Evolutionary conservation across 2,329 filamentous ascomycete genomes (phyloP).

Genomic region (Scortechinia acanthostroma): DNA sequence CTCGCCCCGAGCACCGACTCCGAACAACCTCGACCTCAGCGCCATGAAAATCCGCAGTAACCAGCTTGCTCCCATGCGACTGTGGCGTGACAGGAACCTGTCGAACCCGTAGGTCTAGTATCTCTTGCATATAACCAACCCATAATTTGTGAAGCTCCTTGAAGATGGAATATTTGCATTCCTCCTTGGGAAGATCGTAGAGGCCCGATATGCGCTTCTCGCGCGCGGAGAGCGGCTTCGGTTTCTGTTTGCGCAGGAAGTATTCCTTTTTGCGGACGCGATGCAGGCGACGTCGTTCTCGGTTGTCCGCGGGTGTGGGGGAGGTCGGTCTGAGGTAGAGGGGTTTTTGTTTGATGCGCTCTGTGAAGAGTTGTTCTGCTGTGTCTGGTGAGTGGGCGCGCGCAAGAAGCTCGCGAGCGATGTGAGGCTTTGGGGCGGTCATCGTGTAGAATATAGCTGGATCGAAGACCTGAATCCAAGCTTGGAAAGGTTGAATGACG

Average conservation of each 20-base stretch:
- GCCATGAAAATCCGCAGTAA: conserved; percentile 57
- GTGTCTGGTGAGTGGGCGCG: conserved; percentile 49
- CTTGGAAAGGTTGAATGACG: too few relatives aligned
- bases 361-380: conserved; percentile 43
- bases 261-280: conserved; percentile 33
- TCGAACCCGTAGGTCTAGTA: conserved; percentile 36
- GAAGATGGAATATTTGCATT: conserved; percentile 50
- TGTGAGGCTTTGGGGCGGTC: conserved; percentile 1
- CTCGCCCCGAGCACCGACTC: conserved; percentile 46
- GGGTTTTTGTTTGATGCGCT: conserved; percentile 50
- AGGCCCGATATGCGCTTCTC: conserved; percentile 48
- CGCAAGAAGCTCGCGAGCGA: conserved; percentile 38
- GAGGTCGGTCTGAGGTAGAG: conserved; percentile 50
- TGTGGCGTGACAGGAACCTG: conserved; percentile 26
- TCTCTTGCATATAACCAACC: conserved; percentile 52
- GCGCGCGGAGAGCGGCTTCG: conserved; percentile 48
- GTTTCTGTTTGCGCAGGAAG: conserved; percentile 38
- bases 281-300: conserved; percentile 28
- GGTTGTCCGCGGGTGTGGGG: conserved; percentile 37
- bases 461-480: too few relatives aligned
- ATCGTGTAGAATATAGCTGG: too few relatives aligned
- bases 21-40: conserved; percentile 49
- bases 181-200: conserved; percentile 45
- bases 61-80: conserved; percentile 28
- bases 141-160: conserved; percentile 46